Percentiles rank a stretch among this genome's conserved stretches.
Evolutionary conservation across 1,284 basidiomycete species (phyloP).

Genomic region (Pseudozyma sp.): DNA sequence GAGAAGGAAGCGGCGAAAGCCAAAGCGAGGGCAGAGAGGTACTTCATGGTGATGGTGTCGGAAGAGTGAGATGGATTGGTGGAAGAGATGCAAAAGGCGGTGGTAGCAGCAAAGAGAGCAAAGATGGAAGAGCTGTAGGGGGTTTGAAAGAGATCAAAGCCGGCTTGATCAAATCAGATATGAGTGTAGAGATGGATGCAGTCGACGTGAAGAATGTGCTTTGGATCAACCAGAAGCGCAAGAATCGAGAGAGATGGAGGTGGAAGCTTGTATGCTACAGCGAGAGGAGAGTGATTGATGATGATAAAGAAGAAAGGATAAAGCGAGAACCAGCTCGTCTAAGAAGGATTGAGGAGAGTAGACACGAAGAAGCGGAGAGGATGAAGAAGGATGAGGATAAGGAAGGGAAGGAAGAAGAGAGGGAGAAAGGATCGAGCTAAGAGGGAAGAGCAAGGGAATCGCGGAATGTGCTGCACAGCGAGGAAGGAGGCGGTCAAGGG

Average conservation of each 20-base stretch:
- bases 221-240: slow-evolving; percentile 37
- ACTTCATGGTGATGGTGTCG: slow-evolving; percentile 46
- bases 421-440: not conserved
- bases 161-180: slow-evolving; percentile 17
- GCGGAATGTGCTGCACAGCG: slow-evolving; percentile 30
- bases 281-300: not conserved
- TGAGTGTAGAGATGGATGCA: slow-evolving; percentile 2
- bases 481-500: slow-evolving; percentile 11
- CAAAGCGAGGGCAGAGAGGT: slow-evolving; percentile 48
- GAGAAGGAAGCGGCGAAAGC: slow-evolving; percentile 41
- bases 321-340: slow-evolving; percentile 45
- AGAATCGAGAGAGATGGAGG: slow-evolving; percentile 3
- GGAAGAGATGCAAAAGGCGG: slow-evolving; percentile 5
- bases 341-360: slow-evolving; percentile 20
- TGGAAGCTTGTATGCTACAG: slow-evolving; percentile 16
- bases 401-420: slow-evolving; percentile 11
- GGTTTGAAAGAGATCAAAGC: slow-evolving; percentile 17
- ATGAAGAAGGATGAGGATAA: slow-evolving; percentile 15
- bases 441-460: slow-evolving; percentile 16
- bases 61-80: not conserved
- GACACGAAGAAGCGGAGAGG: slow-evolving; percentile 17
- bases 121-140: not conserved
- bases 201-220: slow-evolving; percentile 13
- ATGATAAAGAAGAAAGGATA: slow-evolving; percentile 8
- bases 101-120: not conserved